These are phyloP conservation scores for Metschnikowia proteae DNA, from an alignment of 805 yeast genomes.

Conservation along the genomic window DNA sequence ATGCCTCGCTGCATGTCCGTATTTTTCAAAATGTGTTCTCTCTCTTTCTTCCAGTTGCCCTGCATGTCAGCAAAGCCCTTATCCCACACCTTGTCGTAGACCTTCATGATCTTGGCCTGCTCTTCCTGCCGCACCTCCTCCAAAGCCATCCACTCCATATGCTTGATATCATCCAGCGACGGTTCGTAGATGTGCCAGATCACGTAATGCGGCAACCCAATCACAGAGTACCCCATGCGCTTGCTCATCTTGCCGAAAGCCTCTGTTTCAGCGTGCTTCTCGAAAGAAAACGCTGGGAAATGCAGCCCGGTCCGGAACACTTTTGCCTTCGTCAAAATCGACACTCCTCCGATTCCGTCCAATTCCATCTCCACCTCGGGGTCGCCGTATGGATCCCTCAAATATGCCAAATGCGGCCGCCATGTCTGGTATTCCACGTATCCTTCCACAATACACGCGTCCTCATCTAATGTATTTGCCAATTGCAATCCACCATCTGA, in stretches of 20 bases:
- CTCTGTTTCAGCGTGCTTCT: slow-evolving; percentile 96
- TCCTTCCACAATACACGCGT: slow-evolving; percentile 96
- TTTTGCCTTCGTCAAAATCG: slow-evolving; percentile 79
- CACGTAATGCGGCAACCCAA: slow-evolving; percentile 91
- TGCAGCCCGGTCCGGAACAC: slow-evolving; percentile 88
- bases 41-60: slow-evolving; percentile 69
- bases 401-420: slow-evolving; percentile 94
- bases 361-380: slow-evolving; percentile 89
- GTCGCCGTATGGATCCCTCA: slow-evolving; percentile 93
- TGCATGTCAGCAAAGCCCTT: slow-evolving; percentile 75
- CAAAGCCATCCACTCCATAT: slow-evolving; percentile 85
- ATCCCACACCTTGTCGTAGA: slow-evolving; percentile 69
- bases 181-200: slow-evolving; percentile 93
- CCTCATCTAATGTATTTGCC: slow-evolving; percentile 79
- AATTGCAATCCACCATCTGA: slow-evolving; percentile 75
- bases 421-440: slow-evolving; percentile 96
- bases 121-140: slow-evolving; percentile 66
- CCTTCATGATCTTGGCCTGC: slow-evolving; percentile 58
- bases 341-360: slow-evolving; percentile 98
- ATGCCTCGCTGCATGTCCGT: slow-evolving; percentile 60
- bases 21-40: slow-evolving; percentile 67
- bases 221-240: slow-evolving; percentile 80
- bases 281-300: slow-evolving; percentile 95
- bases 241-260: slow-evolving; percentile 90
- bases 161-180: slow-evolving; percentile 81